These are phyloP conservation scores for Xylaria sp. DNA, from an alignment of 2,329 filamentous ascomycete species.

Conservation along the genomic window DNA sequence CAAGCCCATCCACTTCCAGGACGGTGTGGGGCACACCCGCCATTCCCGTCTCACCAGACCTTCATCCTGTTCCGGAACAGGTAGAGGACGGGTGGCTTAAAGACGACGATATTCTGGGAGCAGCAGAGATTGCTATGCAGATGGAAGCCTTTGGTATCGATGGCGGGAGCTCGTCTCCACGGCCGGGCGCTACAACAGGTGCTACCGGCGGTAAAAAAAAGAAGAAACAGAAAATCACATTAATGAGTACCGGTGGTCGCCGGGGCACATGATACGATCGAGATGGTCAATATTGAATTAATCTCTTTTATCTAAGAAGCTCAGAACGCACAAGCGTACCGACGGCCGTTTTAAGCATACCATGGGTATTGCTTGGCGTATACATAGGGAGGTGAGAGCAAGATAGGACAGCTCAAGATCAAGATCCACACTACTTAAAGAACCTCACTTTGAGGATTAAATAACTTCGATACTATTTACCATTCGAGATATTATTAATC, in stretches of 20 bases:
- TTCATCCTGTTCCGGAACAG: slow-evolving; percentile 56
- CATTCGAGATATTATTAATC: not conserved
- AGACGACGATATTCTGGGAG: slow-evolving; percentile 77
- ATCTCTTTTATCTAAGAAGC: not conserved
- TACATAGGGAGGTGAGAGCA: slow-evolving; percentile 1
- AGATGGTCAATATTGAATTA: not conserved
- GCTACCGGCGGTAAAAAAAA: slow-evolving; percentile 67
- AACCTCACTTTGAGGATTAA: slow-evolving; percentile 1
- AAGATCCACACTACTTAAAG: slow-evolving; percentile 1
- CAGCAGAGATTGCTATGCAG: slow-evolving; percentile 69
- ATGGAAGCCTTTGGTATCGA: slow-evolving; percentile 65
- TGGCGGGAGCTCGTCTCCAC: slow-evolving; percentile 36
- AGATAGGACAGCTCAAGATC: slow-evolving; percentile 5
- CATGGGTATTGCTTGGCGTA: slow-evolving; percentile 10
- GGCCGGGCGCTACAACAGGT: slow-evolving; percentile 34
- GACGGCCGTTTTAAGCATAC: slow-evolving; percentile 10
- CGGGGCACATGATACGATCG: slow-evolving; percentile 43
- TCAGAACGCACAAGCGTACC: not conserved
- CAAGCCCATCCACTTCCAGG: slow-evolving; percentile 77
- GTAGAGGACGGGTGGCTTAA: slow-evolving; percentile 87
- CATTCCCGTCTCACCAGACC: slow-evolving; percentile 69
- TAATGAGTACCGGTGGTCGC: slow-evolving; percentile 75
- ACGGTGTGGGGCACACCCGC: slow-evolving; percentile 94
- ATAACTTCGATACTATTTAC: not conserved
- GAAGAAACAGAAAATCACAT: slow-evolving; percentile 77